Base-by-base conservation (phyloP, 495 filamentous ascomycete species). In the Parachaetomium inaequale region DNA sequence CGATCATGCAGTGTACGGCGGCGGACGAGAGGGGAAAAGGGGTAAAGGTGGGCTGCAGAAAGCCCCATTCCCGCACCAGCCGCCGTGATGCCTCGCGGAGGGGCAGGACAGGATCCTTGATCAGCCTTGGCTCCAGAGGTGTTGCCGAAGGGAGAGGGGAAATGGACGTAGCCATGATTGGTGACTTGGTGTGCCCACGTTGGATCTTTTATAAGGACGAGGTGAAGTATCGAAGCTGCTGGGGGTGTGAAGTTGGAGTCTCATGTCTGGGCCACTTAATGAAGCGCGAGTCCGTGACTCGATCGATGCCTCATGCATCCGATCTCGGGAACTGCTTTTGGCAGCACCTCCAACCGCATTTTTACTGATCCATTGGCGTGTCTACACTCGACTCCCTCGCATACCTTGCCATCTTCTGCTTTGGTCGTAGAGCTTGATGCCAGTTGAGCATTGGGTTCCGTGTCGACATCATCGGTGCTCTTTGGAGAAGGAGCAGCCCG, bases 51-150 rank as follows among this genome's bases (percentile, higher is more conserved):
- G 61, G 40, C 10, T 36, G 65, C 23, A 71, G 50, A 34, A 73
- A 69, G 3, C 61, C 67, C 62, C 66, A 53, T 59, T 73, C 71
- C 4, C 71, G 58, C 17, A 68, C 65, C 52, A 73, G 61, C 49
- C 63, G 65, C 7, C 67, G 58, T 0, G 67, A 70, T 19, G 71
- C 66, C 12, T 63, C 62, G 11, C 64, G 71, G 36, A 72, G 63
- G 15, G 65, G 56, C 36, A 29, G 36, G 14, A 29, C 23, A 2
- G 53, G 6, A 17, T 23, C 36, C 0, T 38, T n/a, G 32, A 28
- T 5, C 3, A 36, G 23, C 19, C 4, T 4, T 11, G 34, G 3
- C 6, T 28, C 53, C 23, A 40, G 25, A 4, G 17, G 31, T 23
- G 31, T 11, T 43, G 53, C 14, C 4, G 50, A 36, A 29, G 34